These are phyloP conservation scores for Gnaphalium uliginosum DNA, from an alignment of 129 eudicot genomes.

Conservation along the genomic window DNA sequence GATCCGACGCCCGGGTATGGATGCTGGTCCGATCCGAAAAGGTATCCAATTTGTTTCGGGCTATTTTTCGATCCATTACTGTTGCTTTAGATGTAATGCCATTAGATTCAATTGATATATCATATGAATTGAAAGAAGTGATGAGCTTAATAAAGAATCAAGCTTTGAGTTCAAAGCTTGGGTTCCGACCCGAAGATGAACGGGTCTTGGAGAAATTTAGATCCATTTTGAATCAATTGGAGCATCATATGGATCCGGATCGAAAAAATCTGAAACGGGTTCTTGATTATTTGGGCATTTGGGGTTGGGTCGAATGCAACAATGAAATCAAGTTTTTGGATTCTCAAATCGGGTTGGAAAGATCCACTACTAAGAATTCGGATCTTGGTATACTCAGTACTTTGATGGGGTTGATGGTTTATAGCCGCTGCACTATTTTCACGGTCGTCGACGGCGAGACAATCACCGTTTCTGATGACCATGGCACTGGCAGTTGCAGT, in stretches of 20 bases:
- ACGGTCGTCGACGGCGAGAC: slow-evolving; percentile 28
- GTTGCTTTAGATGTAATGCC: slow-evolving; percentile 71
- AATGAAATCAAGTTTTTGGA: slow-evolving; percentile 63
- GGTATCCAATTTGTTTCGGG: slow-evolving; percentile 45
- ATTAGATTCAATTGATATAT: slow-evolving; percentile 24
- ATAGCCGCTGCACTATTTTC: slow-evolving; percentile 58
- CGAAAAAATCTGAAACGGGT: slow-evolving; percentile 41
- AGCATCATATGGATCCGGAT: slow-evolving; percentile 49
- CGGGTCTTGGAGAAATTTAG: slow-evolving; percentile 27
- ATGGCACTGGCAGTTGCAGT: neutral
- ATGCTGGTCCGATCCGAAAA: slow-evolving; percentile 48
- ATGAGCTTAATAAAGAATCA: slow-evolving; percentile 51
- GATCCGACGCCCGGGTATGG: slow-evolving; percentile 58
- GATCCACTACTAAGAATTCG: slow-evolving; percentile 39
- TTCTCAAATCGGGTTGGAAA: slow-evolving; percentile 47
- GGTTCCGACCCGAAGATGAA: slow-evolving; percentile 51
- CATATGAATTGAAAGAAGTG: slow-evolving; percentile 45
- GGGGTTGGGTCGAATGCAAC: slow-evolving; percentile 63
- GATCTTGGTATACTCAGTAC: slow-evolving; percentile 46
- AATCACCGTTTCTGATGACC: neutral
- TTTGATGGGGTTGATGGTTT: slow-evolving; percentile 61
- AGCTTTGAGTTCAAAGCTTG: slow-evolving; percentile 36
- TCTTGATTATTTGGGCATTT: slow-evolving; percentile 58
- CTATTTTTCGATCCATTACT: slow-evolving; percentile 44
- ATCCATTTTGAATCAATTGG: slow-evolving; percentile 47